These are phyloP conservation scores for Dothistroma septosporum DNA, from an alignment of 2,329 filamentous ascomycete species.

Conservation along the genomic window DNA sequence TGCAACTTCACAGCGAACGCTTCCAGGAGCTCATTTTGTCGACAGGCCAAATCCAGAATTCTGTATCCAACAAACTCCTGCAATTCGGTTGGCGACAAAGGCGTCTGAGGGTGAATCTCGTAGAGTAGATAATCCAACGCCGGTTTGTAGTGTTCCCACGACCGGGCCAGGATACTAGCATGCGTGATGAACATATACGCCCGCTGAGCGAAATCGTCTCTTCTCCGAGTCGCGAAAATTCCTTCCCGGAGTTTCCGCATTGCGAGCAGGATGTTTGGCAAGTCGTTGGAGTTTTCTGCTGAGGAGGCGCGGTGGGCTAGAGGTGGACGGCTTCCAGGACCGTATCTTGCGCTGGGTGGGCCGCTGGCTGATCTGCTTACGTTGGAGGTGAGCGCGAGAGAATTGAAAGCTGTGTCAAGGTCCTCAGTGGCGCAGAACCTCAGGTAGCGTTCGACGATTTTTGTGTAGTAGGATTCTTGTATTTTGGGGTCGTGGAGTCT, in stretches of 20 bases:
- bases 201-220: constrained; percentile 77
- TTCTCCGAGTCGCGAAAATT: constrained; percentile 71
- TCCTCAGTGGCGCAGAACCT: constrained; percentile 76
- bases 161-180: constrained; percentile 71
- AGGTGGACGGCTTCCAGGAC: constrained; percentile 11
- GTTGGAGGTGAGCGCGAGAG: constrained; percentile 46
- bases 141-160: constrained; percentile 85
- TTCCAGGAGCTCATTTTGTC: constrained; percentile 67
- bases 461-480: constrained; percentile 82
- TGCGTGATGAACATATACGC: constrained; percentile 90
- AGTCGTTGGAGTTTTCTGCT: constrained; percentile 55
- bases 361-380: not conserved
- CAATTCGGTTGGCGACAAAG: constrained; percentile 65
- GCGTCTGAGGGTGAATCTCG: constrained; percentile 62
- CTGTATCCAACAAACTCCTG: constrained; percentile 77
- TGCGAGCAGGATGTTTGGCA: constrained; percentile 72
- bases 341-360: constrained; percentile 2
- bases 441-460: constrained; percentile 85
- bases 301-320: constrained; percentile 11
- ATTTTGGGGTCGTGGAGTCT: constrained; percentile 61
- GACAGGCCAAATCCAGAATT: constrained; percentile 83
- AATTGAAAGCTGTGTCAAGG: constrained; percentile 70
- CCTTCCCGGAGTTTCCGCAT: constrained; percentile 90
- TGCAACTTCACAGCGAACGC: constrained; percentile 64
- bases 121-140: constrained; percentile 76